These are phyloP conservation scores for Rhizopogon roseolus DNA, from an alignment of 768 basidiomycete genomes.

Conservation along the genomic window DNA sequence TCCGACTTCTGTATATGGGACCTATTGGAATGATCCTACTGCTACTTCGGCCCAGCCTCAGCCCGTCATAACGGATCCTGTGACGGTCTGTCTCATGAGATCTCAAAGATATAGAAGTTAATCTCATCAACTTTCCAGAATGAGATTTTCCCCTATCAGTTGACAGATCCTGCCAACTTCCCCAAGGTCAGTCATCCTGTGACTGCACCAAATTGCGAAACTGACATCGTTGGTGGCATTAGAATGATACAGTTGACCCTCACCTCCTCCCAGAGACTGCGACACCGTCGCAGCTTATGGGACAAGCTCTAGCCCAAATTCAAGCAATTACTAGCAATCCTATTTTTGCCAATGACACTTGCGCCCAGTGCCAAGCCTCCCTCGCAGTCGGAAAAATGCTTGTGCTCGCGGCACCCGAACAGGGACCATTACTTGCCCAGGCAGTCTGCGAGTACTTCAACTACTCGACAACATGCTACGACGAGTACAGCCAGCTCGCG, in stretches of 20 bases:
- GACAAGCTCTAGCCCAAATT: conserved; percentile 35
- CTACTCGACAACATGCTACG: conserved; percentile 30
- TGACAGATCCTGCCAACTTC: conserved; percentile 61
- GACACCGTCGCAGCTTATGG: conserved; percentile 29
- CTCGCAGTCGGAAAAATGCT: conserved; percentile 39
- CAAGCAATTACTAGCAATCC: conserved; percentile 33
- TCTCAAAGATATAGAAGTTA: not conserved
- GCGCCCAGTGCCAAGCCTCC: conserved; percentile 34
- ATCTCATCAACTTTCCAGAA: conserved; percentile 31
- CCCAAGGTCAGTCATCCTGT: conserved; percentile 30
- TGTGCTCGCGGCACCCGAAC: conserved; percentile 35
- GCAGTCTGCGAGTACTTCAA: conserved; percentile 40
- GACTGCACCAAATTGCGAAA: not conserved
- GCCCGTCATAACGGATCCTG: conserved; percentile 65
- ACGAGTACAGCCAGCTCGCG: conserved; percentile 28
- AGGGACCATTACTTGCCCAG: conserved; percentile 37
- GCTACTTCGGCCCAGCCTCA: conserved; percentile 66
- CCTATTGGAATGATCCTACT: conserved; percentile 68
- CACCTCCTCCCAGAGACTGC: conserved; percentile 37
- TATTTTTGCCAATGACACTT: conserved; percentile 30
- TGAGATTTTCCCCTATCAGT: conserved; percentile 46
- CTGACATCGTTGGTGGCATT: not conserved
- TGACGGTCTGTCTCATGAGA: conserved; percentile 37
- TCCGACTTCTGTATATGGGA: conserved; percentile 53
- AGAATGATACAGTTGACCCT: conserved; percentile 42